phyloP scores from a whole-genome alignment of 805 yeast genomes.

The Brettanomyces sp. region DNA sequence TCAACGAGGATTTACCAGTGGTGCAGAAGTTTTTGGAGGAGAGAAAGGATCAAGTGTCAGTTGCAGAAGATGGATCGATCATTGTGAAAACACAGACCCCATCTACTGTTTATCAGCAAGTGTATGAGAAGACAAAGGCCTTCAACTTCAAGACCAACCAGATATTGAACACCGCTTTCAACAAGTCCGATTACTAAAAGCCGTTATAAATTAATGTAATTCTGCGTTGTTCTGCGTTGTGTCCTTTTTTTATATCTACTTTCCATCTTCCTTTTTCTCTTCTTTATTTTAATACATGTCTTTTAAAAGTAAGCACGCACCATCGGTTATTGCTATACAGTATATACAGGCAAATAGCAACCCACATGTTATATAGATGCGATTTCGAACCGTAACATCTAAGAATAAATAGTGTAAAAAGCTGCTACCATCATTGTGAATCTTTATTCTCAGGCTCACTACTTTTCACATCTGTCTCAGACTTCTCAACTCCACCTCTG shows the following conservation, averaged over 20 bases:
- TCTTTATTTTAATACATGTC: too few relatives aligned
- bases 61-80: slow-evolving; percentile 26
- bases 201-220: neutral
- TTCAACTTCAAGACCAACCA: slow-evolving; percentile 52
- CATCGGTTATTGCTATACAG: too few relatives aligned
- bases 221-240: neutral
- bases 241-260: too few relatives aligned
- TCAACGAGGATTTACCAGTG: slow-evolving; percentile 6
- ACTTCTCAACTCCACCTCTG: slow-evolving; percentile 11
- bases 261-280: too few relatives aligned
- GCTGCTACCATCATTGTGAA: neutral
- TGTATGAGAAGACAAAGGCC: slow-evolving; percentile 60
- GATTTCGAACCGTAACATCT: too few relatives aligned
- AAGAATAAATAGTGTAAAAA: neutral
- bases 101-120: slow-evolving; percentile 54
- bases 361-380: too few relatives aligned
- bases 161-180: slow-evolving; percentile 36
- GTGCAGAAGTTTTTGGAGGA: slow-evolving; percentile 9
- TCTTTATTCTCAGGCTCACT: neutral
- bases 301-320: too few relatives aligned
- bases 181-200: slow-evolving; percentile 9
- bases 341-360: too few relatives aligned
- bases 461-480: neutral
- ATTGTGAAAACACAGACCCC: slow-evolving; percentile 46
- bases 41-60: slow-evolving; percentile 17